phyloP scores from a whole-genome alignment of 1,284 basidiomycete genomes.

The Cutaneotrichosporon cyanovorans region DNA sequence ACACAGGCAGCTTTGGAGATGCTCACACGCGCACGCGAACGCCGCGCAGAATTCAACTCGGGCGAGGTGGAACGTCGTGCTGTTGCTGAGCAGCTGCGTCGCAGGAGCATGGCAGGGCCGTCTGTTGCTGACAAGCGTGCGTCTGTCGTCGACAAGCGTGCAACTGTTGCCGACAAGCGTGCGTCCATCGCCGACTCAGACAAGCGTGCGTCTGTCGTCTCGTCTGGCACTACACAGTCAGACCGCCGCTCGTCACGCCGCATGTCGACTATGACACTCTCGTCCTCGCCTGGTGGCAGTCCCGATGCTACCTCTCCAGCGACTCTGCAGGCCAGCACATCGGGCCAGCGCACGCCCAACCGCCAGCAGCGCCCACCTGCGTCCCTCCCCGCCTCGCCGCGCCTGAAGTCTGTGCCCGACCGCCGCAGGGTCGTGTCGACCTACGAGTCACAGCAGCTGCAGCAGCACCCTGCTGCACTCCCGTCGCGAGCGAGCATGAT shows the following conservation, averaged over 20 bases:
- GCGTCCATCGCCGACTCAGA: not conserved
- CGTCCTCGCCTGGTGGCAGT: not conserved
- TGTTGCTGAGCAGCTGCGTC: constrained; percentile 13
- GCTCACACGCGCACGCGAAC: constrained; percentile 28
- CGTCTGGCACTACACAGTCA: too few species aligned
- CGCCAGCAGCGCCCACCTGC: constrained; percentile 3
- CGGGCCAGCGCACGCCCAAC: constrained; percentile 1
- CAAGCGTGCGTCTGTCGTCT: too few species aligned
- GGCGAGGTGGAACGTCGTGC: constrained; percentile 29
- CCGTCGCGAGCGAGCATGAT: constrained; percentile 7
- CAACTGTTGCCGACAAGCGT: not conserved
- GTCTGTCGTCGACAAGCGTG: not conserved
- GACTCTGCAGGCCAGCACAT: constrained; percentile 1
- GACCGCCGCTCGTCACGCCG: constrained; percentile 2
- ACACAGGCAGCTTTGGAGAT: constrained; percentile 20
- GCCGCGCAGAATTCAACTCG: constrained; percentile 21
- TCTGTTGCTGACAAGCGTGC: not conserved
- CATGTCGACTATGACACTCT: constrained; percentile 2
- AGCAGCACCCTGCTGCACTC: not conserved
- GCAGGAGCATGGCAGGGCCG: constrained; percentile 8
- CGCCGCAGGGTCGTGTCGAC: constrained; percentile 14
- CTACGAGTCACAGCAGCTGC: constrained; percentile 5
- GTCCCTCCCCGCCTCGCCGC: constrained; percentile 12
- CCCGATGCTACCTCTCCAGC: not conserved
- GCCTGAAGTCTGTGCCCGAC: constrained; percentile 4